These are phyloP conservation scores for Rhodosporidiobolus sp. DNA, from an alignment of 768 basidiomycete genomes.

Conservation along the genomic window DNA sequence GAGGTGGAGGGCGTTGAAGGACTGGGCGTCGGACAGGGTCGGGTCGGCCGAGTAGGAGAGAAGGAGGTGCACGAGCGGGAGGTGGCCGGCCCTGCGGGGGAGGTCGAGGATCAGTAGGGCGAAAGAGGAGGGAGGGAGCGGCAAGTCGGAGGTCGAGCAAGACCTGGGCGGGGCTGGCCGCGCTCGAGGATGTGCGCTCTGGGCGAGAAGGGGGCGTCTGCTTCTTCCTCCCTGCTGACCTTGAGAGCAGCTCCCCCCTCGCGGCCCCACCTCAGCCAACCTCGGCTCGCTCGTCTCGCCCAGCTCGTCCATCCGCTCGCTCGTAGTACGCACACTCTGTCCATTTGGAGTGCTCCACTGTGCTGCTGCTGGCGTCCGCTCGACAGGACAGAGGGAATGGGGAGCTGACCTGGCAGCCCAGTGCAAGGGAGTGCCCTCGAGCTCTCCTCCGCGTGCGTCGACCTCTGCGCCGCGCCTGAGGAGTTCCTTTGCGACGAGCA, in stretches of 20 bases:
- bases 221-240: too few species aligned
- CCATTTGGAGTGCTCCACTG: not conserved
- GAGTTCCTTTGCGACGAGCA: slow-evolving; percentile 79
- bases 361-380: not conserved
- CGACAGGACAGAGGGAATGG: not conserved
- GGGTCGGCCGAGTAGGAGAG: slow-evolving; percentile 89
- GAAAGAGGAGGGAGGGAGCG: not conserved
- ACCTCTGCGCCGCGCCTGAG: slow-evolving; percentile 91
- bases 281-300: not conserved
- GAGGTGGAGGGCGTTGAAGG: slow-evolving; percentile 92
- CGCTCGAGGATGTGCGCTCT: not conserved
- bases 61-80: slow-evolving; percentile 90
- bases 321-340: too few species aligned
- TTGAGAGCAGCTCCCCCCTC: not conserved
- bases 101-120: not conserved
- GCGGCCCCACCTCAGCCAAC: not conserved
- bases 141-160: too few species aligned
- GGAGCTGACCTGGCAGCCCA: slow-evolving; percentile 74
- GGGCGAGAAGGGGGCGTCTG: too few species aligned
- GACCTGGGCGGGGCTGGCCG: too few species aligned
- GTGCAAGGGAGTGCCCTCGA: slow-evolving; percentile 90
- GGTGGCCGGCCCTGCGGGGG: slow-evolving; percentile 71
- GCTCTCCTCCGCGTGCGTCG: slow-evolving; percentile 88
- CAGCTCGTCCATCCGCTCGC: not conserved
- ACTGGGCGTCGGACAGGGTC: slow-evolving; percentile 82